These are phyloP conservation scores for Betula pendula DNA, from an alignment of 306 rosid species.

Conservation along the genomic window DNA sequence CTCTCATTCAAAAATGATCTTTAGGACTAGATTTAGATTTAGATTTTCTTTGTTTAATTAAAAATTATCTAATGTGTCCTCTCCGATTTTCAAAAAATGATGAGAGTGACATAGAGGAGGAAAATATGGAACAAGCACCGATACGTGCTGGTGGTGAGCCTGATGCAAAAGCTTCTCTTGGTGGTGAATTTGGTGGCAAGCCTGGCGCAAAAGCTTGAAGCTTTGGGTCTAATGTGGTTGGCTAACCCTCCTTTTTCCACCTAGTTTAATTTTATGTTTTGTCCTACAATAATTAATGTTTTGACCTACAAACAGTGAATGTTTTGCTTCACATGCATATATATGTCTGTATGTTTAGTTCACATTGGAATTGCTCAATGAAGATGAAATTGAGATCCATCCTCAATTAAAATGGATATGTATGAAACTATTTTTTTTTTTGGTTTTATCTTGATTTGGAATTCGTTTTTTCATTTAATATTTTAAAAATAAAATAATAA, in stretches of 20 bases:
- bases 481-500: no score
- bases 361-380: no score
- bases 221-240: neutral
- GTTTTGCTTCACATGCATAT: neutral
- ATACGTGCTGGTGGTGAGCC: slow-evolving; percentile 1
- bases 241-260: slow-evolving; percentile 3
- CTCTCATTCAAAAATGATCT: neutral
- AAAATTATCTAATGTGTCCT: neutral
- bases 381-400: no score
- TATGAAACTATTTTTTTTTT: no score
- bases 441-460: no score
- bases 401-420: no score
- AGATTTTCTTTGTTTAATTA: neutral
- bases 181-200: neutral
- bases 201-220: slow-evolving; percentile 1
- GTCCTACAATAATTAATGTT: no score
- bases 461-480: no score
- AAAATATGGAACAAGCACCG: slow-evolving; percentile 2
- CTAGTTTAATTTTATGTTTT: neutral
- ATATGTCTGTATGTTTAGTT: no score
- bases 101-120: slow-evolving; percentile 31
- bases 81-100: slow-evolving; percentile 7
- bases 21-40: neutral
- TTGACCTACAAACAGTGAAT: neutral
- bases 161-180: slow-evolving; percentile 9